These are phyloP conservation scores for Cladorrhinum sp. DNA, from an alignment of 2,329 filamentous ascomycete genomes.

Conservation along the genomic window DNA sequence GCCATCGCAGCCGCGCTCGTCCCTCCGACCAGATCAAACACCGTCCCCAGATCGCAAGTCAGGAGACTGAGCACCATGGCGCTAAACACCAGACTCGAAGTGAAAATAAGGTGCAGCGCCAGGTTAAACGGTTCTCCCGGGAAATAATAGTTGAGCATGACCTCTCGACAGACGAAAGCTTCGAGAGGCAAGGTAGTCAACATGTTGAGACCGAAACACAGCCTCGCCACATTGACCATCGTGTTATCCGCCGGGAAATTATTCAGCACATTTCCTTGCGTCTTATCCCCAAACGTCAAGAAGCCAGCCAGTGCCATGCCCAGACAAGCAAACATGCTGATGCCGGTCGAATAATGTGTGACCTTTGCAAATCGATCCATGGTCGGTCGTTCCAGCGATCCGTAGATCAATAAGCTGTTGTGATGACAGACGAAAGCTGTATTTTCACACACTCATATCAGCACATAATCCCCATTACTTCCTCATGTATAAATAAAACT, in stretches of 20 bases:
- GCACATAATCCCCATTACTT: background rate
- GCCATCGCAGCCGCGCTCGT: conserved; percentile 92
- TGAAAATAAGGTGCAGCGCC: conserved; percentile 82
- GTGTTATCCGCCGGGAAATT: conserved; percentile 90
- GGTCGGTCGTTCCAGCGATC: conserved; percentile 88
- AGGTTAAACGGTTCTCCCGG: conserved; percentile 72
- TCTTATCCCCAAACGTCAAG: conserved; percentile 87
- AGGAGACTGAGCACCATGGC: conserved; percentile 76
- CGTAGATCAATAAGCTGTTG: conserved; percentile 96
- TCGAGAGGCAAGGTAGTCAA: conserved; percentile 93
- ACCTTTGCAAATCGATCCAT: conserved; percentile 92
- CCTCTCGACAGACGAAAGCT: conserved; percentile 95
- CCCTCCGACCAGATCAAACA: conserved; percentile 94
- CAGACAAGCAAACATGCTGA: conserved; percentile 90
- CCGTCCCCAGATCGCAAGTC: conserved; percentile 89
- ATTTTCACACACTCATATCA: background rate
- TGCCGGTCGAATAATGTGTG: conserved; percentile 86
- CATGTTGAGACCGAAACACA: conserved; percentile 99
- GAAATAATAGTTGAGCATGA: conserved; percentile 84
- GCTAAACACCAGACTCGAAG: conserved; percentile 73
- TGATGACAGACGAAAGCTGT: conserved; percentile 73
- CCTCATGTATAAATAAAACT: background rate
- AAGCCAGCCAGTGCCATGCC: conserved; percentile 86
- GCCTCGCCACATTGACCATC: conserved; percentile 89
- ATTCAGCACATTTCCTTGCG: conserved; percentile 93